Conservation (phyloP, 2,329 filamentous ascomycete species). For the Ophiostoma himal-ulmi region DNA sequence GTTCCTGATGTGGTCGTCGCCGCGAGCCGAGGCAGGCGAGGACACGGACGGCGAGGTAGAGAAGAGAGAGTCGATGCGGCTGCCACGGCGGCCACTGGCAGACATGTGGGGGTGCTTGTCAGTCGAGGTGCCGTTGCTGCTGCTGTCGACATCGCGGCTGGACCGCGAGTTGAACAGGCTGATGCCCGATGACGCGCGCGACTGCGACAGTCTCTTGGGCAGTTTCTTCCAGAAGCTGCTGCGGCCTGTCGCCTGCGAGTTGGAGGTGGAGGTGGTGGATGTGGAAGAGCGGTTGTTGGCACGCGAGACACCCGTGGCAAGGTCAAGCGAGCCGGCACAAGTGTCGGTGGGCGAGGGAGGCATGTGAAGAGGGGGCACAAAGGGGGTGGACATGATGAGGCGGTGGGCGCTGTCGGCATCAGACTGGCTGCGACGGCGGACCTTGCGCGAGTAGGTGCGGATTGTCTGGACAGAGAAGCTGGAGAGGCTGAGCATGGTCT, state of each 20-base stretch:
- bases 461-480: slow-evolving; percentile 55
- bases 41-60: neutral
- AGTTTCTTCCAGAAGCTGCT: slow-evolving; percentile 24
- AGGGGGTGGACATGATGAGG: slow-evolving; percentile 19
- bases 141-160: slow-evolving; percentile 5
- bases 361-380: slow-evolving; percentile 32
- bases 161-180: slow-evolving; percentile 4
- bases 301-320: neutral
- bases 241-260: neutral
- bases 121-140: neutral
- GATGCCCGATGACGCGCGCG: slow-evolving; percentile 8
- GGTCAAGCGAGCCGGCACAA: neutral
- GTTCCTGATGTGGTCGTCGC: slow-evolving; percentile 8
- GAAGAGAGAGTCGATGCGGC: slow-evolving; percentile 1
- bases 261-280: neutral
- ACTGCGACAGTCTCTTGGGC: slow-evolving; percentile 19
- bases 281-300: neutral
- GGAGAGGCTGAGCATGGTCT: slow-evolving; percentile 52
- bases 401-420: slow-evolving; percentile 26
- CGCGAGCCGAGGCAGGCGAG: neutral
- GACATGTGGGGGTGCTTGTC: neutral
- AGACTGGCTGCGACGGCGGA: slow-evolving; percentile 37
- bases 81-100: neutral
- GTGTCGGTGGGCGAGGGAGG: slow-evolving; percentile 14
- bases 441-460: slow-evolving; percentile 49